A percentile compares a stretch with the other conserved stretches of the same genome.
phyloP scores from a whole-genome alignment of 1,139 yeast species.

The Candida albicans region DNA sequence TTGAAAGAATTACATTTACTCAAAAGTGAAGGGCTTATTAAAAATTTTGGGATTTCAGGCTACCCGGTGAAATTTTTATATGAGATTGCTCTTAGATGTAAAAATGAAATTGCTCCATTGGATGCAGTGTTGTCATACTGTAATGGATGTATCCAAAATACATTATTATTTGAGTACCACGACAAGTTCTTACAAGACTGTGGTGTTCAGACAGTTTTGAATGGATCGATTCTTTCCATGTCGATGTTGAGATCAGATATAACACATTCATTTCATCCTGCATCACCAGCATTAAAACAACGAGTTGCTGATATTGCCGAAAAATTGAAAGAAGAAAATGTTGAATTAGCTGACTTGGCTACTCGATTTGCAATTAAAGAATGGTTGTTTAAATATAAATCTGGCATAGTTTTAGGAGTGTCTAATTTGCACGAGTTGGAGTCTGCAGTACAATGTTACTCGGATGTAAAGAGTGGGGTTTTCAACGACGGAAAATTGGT shows the following conservation, averaged over 20 bases:
- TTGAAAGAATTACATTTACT: conserved; percentile 56
- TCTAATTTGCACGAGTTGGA: conserved; percentile 61
- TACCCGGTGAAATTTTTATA: conserved; percentile 75
- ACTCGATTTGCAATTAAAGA: conserved; percentile 68
- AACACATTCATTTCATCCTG: conserved; percentile 84
- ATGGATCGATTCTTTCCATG: conserved; percentile 89
- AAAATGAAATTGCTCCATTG: conserved; percentile 46
- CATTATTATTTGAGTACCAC: conserved; percentile 49
- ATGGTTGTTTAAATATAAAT: conserved; percentile 47
- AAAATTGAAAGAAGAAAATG: conserved; percentile 36
- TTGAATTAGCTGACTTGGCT: conserved; percentile 79
- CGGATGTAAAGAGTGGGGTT: conserved; percentile 41
- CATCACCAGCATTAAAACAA: conserved; percentile 54
- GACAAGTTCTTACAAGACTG: conserved; percentile 53
- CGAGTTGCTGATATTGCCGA: conserved; percentile 57
- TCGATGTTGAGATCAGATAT: conserved; percentile 68
- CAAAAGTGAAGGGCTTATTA: conserved; percentile 63
- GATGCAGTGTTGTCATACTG: conserved; percentile 81
- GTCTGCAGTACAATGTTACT: conserved; percentile 59
- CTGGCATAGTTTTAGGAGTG: conserved; percentile 75
- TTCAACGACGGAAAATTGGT: conserved; percentile 46
- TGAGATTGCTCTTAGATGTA: conserved; percentile 43
- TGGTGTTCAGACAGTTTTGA: conserved; percentile 57
- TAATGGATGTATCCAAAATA: conserved; percentile 81
- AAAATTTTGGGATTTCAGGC: conserved; percentile 78